phyloP scores from a whole-genome alignment of 345 rosid species.

The Isatis tinctoria region DNA sequence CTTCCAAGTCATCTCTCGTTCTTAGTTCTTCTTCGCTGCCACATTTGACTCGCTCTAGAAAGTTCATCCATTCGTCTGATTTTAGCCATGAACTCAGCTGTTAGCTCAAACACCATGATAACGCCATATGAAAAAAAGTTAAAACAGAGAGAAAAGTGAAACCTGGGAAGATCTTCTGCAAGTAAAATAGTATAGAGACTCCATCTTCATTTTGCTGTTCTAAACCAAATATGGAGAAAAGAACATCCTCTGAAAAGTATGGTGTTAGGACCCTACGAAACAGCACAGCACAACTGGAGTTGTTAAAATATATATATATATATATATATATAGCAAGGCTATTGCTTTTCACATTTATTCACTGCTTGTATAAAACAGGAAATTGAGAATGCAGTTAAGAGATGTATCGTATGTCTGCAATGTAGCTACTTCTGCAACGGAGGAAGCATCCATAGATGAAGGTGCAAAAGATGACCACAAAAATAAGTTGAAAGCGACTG shows the following conservation, averaged over 20 bases:
- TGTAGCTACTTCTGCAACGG: neutral
- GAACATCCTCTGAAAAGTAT: constrained; percentile 71
- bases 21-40: constrained; percentile 49
- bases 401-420: neutral
- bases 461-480: neutral
- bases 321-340: neutral
- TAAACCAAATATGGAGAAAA: constrained; percentile 53
- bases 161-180: constrained; percentile 88
- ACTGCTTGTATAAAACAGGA: neutral
- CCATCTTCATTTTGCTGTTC: constrained; percentile 75
- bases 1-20: constrained; percentile 36
- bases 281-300: constrained; percentile 2
- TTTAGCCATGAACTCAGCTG: constrained; percentile 23
- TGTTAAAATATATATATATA: neutral
- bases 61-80: constrained; percentile 78
- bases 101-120: constrained; percentile 10
- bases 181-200: constrained; percentile 72
- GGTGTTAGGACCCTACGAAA: constrained; percentile 67
- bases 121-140: neutral
- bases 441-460: constrained; percentile 4
- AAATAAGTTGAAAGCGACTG: constrained; percentile 9
- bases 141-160: constrained; percentile 7
- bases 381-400: neutral
- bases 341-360: neutral
- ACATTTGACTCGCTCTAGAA: constrained; percentile 54